phyloP scores from a whole-genome alignment of 2,329 filamentous ascomycete genomes.

The Diaporthe ampelina region DNA sequence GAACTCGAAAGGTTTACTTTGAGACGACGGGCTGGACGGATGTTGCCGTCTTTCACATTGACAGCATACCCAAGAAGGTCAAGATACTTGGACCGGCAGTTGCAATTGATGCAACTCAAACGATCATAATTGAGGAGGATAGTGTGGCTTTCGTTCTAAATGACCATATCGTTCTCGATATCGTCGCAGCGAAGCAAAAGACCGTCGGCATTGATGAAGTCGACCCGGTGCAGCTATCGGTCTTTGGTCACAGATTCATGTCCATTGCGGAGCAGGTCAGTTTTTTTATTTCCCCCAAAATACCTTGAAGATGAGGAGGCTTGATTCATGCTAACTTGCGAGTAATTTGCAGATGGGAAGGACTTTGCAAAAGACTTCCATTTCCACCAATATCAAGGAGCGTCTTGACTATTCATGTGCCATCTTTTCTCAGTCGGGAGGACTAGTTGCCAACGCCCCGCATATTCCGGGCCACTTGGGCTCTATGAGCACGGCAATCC shows the following conservation, averaged over 20 bases:
- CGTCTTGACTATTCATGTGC: slow-evolving; percentile 39
- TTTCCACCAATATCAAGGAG: slow-evolving; percentile 39
- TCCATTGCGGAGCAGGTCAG: slow-evolving; percentile 75
- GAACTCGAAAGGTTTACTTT: slow-evolving; percentile 18
- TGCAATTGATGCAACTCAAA: slow-evolving; percentile 36
- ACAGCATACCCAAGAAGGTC: slow-evolving; percentile 14
- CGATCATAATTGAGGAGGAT: slow-evolving; percentile 33
- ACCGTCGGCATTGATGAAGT: slow-evolving; percentile 27
- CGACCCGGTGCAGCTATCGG: slow-evolving; percentile 73
- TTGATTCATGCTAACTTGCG: not conserved
- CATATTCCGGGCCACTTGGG: slow-evolving; percentile 63
- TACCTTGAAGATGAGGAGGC: slow-evolving; percentile 7
- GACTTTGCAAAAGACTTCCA: slow-evolving; percentile 38
- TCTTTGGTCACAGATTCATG: slow-evolving; percentile 85
- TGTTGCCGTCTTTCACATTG: slow-evolving; percentile 27
- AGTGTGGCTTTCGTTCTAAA: slow-evolving; percentile 42
- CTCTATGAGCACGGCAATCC: slow-evolving; percentile 38
- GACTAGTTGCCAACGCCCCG: slow-evolving; percentile 57
- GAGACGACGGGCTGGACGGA: slow-evolving; percentile 24
- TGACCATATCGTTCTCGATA: slow-evolving; percentile 14
- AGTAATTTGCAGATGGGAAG: slow-evolving; percentile 26
- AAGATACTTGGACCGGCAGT: slow-evolving; percentile 32
- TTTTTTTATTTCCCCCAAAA: not conserved
- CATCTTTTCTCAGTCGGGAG: slow-evolving; percentile 38
- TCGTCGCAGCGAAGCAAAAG: slow-evolving; percentile 46